These are phyloP conservation scores for Saccharomycopsis synnaedendra DNA, from an alignment of 805 yeast genomes.

Conservation along the genomic window DNA sequence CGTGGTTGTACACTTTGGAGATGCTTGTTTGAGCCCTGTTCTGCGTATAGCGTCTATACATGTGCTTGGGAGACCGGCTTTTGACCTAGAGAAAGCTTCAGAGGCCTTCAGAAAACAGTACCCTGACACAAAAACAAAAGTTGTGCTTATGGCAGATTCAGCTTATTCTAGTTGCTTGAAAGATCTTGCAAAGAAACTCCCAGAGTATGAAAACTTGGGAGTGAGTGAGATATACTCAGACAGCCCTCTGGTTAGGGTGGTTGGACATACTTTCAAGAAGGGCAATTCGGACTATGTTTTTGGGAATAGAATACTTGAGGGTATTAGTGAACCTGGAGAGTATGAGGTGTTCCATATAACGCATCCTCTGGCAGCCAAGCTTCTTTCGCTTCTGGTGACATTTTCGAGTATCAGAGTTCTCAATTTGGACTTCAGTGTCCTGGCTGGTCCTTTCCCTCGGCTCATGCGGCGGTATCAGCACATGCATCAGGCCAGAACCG, in stretches of 20 bases:
- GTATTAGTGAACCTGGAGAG: constrained; percentile 25
- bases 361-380: constrained; percentile 65
- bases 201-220: constrained; percentile 25
- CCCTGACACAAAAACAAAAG: constrained; percentile 27
- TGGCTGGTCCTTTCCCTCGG: constrained; percentile 62
- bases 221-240: constrained; percentile 19
- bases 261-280: constrained; percentile 28
- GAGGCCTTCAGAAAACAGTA: constrained; percentile 32
- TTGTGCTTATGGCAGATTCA: constrained; percentile 68
- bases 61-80: constrained; percentile 59
- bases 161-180: constrained; percentile 41
- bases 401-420: constrained; percentile 43
- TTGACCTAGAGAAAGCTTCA: constrained; percentile 32
- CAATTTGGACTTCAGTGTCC: constrained; percentile 25
- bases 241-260: constrained; percentile 26
- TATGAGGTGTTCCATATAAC: constrained; percentile 62
- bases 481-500: constrained; percentile 83
- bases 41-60: constrained; percentile 65
- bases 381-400: constrained; percentile 63
- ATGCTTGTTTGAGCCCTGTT: constrained; percentile 80
- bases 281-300: constrained; percentile 15
- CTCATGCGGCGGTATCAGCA: constrained; percentile 73
- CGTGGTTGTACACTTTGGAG: constrained; percentile 85
- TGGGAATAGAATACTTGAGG: constrained; percentile 23
- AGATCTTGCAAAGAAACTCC: constrained; percentile 19